Evolutionary conservation across 176 grass and related monocot species (phyloP), one percentile per base, ranked within the genome.

Genomic region (Leersia perrieri): DNA sequence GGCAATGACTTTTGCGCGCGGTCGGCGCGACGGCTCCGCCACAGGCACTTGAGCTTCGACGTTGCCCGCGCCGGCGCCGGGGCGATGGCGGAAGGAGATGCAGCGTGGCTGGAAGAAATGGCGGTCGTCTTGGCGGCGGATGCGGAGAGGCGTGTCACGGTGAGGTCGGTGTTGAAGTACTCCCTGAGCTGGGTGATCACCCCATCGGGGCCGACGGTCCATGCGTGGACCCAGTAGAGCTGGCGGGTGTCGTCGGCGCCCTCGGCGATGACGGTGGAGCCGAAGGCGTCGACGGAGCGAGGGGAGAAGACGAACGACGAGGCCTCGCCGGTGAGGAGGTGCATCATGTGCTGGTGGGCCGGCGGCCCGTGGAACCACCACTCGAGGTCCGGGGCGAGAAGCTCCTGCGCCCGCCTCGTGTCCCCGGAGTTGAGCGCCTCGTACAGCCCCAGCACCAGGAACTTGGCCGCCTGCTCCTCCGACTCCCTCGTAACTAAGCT

Each of bases 351-450:
- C 86, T 97, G 94, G 84, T 81, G 86, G 70, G 66, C 34, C 2
- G 88, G 90, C 12, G 94, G 94, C 22, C 94, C 94, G 75, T 97
- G 94, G 86, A 97, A 97, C 94, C 94, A 97, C 94, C 94, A 97
- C 86, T 97, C 94, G 66, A 97, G 80, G 87, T 97, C 94, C 31
- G 90, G 86, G 42, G 81, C 84, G 32, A 97, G 90, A 27, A 97
- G 88, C 44, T 68, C 78, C 83, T 89, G 90, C 53, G 88, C 94
- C 4, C 73, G 38, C 14, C 63, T 79, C 28, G 87, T 84, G 91
- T 93, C 81, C 53, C 90, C 64, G 68, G 60, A 33, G 85, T 83
- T 83, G 13, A 97, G 79, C 38, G 88, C 94, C 88, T 91, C 88
- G 85, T 97, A 97, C 36, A 97, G 86, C 55, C 63, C 29, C 60